Base-by-base conservation (phyloP, 345 rosid genomes). In the Syzygium grande region DNA sequence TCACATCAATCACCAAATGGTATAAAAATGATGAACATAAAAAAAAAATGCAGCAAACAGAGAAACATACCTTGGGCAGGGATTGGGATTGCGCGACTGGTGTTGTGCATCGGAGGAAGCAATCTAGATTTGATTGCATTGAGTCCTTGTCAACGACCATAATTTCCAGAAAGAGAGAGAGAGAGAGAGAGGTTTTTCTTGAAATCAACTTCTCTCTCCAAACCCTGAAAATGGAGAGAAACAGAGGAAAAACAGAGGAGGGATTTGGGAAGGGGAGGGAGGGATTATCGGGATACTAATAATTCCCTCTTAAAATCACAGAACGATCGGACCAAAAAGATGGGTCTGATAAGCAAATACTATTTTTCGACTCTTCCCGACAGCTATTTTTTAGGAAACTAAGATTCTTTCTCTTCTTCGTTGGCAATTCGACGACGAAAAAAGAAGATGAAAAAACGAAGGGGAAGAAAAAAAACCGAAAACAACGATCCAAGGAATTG, bases 61-160 rank as follows among this genome's bases (percentile, higher is more conserved):
- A 12, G 85, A 73, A 56, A 84, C 91, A 88, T 86, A 94, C 99
- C 98, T 96, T 94, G 56, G 98, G 95, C 51, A 97, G 98, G 90
- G 90, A 93, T 86, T 97, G 99, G 63, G 99, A 94, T 43, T 91
- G 94, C 85, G 92, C 97, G 7, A 92, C 52, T 12, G 99, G 99
- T 34, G 99, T 98, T 63, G 97, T 96, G 94, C 95, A 95, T 90
- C 94, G 94, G 87, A 97, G 98, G 92, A 98, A 97, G 87, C 97
- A 90, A 61, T 92, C 95, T 27, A 98, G 99, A 92, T 98, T 98
- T 6, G 99, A 97, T 93, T 92, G 94, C 34, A 87, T 89, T 91
- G 98, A 93, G 90, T 96, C 96, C 84, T 88, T 94, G 51, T 92
- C 95, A 88, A 92, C 88, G 88, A 91, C 91, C 99, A 98, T 97